Evolutionary conservation across 257 asterid genomes (phyloP), one percentile per base, ranked within the genome.

Genomic region (Ilex aquifolium): DNA sequence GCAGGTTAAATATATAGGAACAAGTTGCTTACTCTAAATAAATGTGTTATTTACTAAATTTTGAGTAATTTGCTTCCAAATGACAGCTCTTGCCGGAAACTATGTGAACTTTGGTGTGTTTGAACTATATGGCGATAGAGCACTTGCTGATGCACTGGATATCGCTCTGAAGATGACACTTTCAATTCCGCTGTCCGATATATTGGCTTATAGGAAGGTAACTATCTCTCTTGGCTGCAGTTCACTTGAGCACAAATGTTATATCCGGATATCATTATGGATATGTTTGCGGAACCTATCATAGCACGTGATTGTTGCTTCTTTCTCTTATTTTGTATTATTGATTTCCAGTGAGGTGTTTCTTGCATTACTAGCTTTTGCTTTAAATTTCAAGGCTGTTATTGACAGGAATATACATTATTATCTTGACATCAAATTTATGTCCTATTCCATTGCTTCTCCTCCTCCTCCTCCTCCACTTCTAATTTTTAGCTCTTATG

Each of bases 61-160:
- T 36, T 36, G 42, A 8, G 42, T 36, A 36, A 4, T 36, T 36
- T 4, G 42, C 8, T 36, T 4, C 42, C 42, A 36, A 61, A 61
- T 72, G 63, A 59, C 90, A 93, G 99, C 96, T 51, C 91, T 93
- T 74, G 80, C 88, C 67, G 99, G 99, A 66, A 90, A 87, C 72
- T 93, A 93, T 76, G 95, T 87, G 83, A 93, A 93, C 79, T 93
- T 93, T 68, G 99, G 99, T 14, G 97, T 93, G 63, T 92, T 93
- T 66, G 99, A 93, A 77, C 92, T 93, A 54, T 93, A 93, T 72
- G 99, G 99, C 12, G 99, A 93, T 75, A 82, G 97, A 80, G 95
- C 99, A 65, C 99, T 93, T 68, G 96, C 96, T 49, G 95, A 89
- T 87, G 97, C 91, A 53, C 91, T 89, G 71, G 97, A 89, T 76